Evolutionary conservation across 352 stramenopile species (phyloP).

Genomic region (Globisporangium cylindrosporum): DNA sequence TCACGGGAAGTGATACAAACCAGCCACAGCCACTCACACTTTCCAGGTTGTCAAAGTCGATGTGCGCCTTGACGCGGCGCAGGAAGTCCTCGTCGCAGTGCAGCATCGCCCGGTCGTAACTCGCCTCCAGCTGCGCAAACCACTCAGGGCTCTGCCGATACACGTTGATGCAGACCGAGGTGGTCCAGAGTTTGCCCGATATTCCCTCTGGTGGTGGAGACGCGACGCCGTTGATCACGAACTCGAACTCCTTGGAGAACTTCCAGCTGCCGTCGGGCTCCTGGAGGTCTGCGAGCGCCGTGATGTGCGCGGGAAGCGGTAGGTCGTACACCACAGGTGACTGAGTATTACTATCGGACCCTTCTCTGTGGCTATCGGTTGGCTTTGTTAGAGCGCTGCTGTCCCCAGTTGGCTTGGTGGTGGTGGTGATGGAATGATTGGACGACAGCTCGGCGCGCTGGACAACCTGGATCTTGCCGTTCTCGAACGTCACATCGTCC

Average conservation of each 20-base stretch:
- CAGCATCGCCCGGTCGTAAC: constrained; percentile 59
- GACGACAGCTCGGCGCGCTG: background rate
- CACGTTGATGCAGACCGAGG: constrained; percentile 47
- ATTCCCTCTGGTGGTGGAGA: constrained; percentile 43
- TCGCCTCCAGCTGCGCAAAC: constrained; percentile 49
- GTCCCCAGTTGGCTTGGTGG: background rate
- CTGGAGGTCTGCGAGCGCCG: constrained; percentile 44
- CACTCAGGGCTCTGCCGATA: constrained; percentile 59
- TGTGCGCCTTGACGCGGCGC: constrained; percentile 29
- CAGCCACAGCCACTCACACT: constrained; percentile 23
- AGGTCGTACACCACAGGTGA: constrained; percentile 20
- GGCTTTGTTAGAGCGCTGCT: background rate
- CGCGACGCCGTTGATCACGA: constrained; percentile 43
- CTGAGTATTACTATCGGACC: background rate
- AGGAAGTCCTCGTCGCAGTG: constrained; percentile 61
- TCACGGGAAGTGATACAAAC: too few relatives aligned
- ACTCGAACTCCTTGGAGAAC: constrained; percentile 55
- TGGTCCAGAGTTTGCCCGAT: constrained; percentile 56
- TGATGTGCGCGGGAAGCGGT: constrained; percentile 35
- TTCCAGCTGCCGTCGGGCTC: constrained; percentile 63
- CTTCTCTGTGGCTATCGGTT: background rate
- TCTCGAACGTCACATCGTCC: constrained; percentile 32
- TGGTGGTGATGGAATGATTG: background rate
- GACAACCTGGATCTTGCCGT: constrained; percentile 44
- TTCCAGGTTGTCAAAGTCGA: constrained; percentile 41